These are phyloP conservation scores for Haplosporangium sp. DNA, from an alignment of 371 early-diverging fungal genomes.

Conservation along the genomic window DNA sequence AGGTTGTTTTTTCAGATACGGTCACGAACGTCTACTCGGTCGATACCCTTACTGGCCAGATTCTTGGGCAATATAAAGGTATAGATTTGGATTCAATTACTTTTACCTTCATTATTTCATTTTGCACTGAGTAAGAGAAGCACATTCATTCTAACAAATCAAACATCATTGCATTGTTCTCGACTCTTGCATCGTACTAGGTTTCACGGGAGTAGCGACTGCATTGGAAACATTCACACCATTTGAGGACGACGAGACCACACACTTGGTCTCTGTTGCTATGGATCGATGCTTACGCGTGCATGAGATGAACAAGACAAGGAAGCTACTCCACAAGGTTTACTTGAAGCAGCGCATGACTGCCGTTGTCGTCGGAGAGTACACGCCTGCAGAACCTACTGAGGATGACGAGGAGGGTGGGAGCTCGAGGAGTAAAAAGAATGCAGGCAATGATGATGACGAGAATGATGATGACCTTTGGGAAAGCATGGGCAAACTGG, in stretches of 20 bases:
- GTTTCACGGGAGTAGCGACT: conserved; percentile 81
- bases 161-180: conserved; percentile 36
- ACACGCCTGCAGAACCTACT: conserved; percentile 45
- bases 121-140: not conserved
- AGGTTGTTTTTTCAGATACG: conserved; percentile 84
- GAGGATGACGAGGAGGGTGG: conserved; percentile 56
- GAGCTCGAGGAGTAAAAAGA: conserved; percentile 7
- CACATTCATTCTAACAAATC: not conserved
- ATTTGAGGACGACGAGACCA: conserved; percentile 29
- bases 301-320: conserved; percentile 71
- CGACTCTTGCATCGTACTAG: conserved; percentile 62
- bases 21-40: conserved; percentile 75
- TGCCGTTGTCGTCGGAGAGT: conserved; percentile 74
- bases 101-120: not conserved
- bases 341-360: conserved; percentile 88
- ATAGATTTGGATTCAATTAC: not conserved
- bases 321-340: conserved; percentile 71
- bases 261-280: conserved; percentile 72
- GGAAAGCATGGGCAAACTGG: conserved; percentile 62
- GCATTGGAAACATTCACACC: conserved; percentile 56
- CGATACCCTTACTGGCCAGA: conserved; percentile 71
- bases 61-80: conserved; percentile 63
- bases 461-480: conserved; percentile 66
- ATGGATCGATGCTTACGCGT: conserved; percentile 84
- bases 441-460: conserved; percentile 26